Conservation (phyloP, 768 basidiomycete genomes). For the Suillus clintonianus region DNA sequence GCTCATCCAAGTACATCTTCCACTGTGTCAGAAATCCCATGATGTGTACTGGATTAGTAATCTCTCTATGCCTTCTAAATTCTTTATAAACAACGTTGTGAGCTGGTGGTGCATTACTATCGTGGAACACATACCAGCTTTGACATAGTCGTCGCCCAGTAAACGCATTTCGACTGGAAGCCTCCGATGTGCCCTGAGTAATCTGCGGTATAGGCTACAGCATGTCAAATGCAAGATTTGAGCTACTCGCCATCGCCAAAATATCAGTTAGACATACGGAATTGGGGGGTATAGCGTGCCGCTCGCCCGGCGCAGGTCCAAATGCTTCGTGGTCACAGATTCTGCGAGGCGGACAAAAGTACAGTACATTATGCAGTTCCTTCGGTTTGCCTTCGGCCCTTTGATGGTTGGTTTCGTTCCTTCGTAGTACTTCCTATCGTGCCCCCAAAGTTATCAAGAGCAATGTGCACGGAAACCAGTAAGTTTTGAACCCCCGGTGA, state of each 20-base stretch:
- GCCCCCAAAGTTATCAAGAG: background rate
- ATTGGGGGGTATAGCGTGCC: slow-evolving; percentile 78
- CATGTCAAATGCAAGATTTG: background rate
- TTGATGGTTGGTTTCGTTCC: background rate
- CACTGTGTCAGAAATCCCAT: slow-evolving; percentile 96
- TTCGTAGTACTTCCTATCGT: background rate
- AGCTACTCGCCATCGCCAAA: slow-evolving; percentile 1
- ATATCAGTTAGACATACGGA: slow-evolving; percentile 53
- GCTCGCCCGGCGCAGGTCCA: slow-evolving; percentile 64
- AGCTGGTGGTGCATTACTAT: background rate
- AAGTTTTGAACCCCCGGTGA: background rate
- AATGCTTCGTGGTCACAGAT: slow-evolving; percentile 55
- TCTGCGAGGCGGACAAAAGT: slow-evolving; percentile 23
- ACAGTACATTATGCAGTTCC: background rate
- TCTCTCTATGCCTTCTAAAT: slow-evolving; percentile 78
- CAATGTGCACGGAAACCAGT: background rate
- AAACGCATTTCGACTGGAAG: slow-evolving; percentile 80
- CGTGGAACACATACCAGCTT: slow-evolving; percentile 52
- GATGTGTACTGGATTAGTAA: slow-evolving; percentile 85
- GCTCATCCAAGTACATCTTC: slow-evolving; percentile 86
- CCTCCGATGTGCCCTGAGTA: slow-evolving; percentile 76
- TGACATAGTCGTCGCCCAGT: slow-evolving; percentile 85
- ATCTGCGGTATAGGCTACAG: slow-evolving; percentile 73
- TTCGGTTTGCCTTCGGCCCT: background rate
- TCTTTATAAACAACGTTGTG: slow-evolving; percentile 47